Evolutionary conservation across 345 rosid genomes (phyloP), one percentile per base, ranked within the genome.

Genomic region (Kernera saxatilis): DNA sequence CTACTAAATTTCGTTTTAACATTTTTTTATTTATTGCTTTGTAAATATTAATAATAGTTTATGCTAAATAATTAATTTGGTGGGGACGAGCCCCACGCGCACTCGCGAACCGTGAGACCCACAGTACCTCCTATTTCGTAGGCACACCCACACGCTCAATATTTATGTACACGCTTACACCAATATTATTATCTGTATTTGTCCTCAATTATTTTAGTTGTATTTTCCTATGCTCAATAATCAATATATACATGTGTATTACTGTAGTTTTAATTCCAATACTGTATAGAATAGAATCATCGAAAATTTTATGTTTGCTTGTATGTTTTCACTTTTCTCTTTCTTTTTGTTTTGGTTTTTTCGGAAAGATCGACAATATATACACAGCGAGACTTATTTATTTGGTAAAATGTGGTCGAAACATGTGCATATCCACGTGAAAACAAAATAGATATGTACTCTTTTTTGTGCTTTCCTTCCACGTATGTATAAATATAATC

Each of bases 51-150:
- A 9, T 49, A 27, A 8, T n/a, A 26, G 3, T 62, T 19, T 56
- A 65, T 35, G 25, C 13, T 27, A 9, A 40, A 37, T 58, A 74
- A 59, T 74, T 49, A 74, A 74, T 67, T 32, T 58, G 40, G 78
- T 74, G 4, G 78, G 78, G 78, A 67, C 69, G 29, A 50, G 4
- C 73, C 56, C 78, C 78, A 74, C 73, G 78, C 78, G 78, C 78
- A 67, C 68, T 59, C 37, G 40, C n/a, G 29, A 74, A 59, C 69
- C 25, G 56, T 74, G 78, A 74, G 78, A 67, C 78, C 78, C 73
- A 74, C 73, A 67, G n/a, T 74, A 74, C 78, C 78, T 67, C 73
- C 3, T 49, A 62, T 74, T 59, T 67, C 56, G 39, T 18, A 32
- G 73, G 78, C 78, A 74, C 32, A 74, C 68, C 78, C 78, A 74